A percentile compares a stretch with the other conserved stretches of the same genome.
Evolutionary conservation across 2,329 filamentous ascomycete genomes (phyloP).

Genomic region (Chalaropsis thielavioides): DNA sequence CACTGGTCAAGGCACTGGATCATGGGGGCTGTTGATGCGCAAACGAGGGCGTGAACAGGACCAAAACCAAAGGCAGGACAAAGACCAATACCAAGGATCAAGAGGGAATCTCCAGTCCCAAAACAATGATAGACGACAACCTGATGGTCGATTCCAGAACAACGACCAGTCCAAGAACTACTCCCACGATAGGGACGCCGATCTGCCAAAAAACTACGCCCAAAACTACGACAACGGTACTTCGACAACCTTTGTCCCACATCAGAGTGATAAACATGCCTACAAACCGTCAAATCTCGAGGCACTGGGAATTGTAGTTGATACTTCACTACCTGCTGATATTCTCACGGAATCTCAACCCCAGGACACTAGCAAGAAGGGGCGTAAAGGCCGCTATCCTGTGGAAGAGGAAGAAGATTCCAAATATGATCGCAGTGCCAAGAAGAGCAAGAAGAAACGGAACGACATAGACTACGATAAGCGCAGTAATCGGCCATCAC

Average conservation of each 20-base stretch:
- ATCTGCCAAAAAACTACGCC: not conserved
- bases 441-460: slow-evolving; percentile 12
- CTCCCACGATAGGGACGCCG: not conserved
- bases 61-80: not conserved
- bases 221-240: not conserved
- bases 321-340: not conserved
- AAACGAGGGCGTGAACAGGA: slow-evolving; percentile 4
- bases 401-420: slow-evolving; percentile 2
- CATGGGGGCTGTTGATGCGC: slow-evolving; percentile 12
- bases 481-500: not conserved
- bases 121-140: not conserved
- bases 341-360: not conserved
- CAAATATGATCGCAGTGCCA: not conserved
- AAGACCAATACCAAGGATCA: not conserved
- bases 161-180: not conserved
- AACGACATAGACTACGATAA: slow-evolving; percentile 4
- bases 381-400: slow-evolving; percentile 2
- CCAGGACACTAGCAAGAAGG: not conserved
- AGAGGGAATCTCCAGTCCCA: not conserved
- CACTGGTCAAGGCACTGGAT: not conserved
- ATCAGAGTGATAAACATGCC: not conserved
- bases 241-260: not conserved
- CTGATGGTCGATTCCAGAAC: not conserved
- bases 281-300: not conserved
- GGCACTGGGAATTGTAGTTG: slow-evolving; percentile 12